These are phyloP conservation scores for Inonotus hispidus DNA, from an alignment of 1,284 basidiomycete species.

Conservation along the genomic window DNA sequence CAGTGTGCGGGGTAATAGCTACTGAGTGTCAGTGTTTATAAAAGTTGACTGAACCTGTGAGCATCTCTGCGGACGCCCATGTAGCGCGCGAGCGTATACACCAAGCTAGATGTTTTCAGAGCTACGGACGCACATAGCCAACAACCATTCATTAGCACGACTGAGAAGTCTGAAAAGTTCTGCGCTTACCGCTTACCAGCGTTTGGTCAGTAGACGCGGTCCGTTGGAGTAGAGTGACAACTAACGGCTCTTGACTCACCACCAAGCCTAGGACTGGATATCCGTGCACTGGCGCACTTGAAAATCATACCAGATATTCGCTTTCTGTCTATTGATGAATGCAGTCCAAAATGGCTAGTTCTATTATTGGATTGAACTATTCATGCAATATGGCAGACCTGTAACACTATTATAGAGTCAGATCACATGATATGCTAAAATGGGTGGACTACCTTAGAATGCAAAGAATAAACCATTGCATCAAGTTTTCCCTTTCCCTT, in stretches of 20 bases:
- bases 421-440: background rate
- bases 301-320: background rate
- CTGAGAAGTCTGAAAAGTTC: background rate
- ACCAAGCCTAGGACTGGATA: background rate
- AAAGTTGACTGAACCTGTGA: background rate
- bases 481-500: slow-evolving; percentile 15
- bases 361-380: background rate
- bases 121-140: background rate
- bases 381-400: no score
- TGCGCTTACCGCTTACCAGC: background rate
- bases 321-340: background rate
- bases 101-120: background rate
- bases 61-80: background rate
- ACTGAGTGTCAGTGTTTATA: background rate
- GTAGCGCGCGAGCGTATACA: no score
- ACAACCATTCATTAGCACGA: background rate
- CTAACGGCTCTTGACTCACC: background rate
- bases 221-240: background rate
- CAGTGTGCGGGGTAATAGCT: background rate
- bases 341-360: background rate
- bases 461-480: background rate
- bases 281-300: background rate
- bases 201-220: background rate
- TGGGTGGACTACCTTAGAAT: background rate
- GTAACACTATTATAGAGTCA: no score